phyloP scores from a whole-genome alignment of 345 rosid species.

The Corchorus capsularis region DNA sequence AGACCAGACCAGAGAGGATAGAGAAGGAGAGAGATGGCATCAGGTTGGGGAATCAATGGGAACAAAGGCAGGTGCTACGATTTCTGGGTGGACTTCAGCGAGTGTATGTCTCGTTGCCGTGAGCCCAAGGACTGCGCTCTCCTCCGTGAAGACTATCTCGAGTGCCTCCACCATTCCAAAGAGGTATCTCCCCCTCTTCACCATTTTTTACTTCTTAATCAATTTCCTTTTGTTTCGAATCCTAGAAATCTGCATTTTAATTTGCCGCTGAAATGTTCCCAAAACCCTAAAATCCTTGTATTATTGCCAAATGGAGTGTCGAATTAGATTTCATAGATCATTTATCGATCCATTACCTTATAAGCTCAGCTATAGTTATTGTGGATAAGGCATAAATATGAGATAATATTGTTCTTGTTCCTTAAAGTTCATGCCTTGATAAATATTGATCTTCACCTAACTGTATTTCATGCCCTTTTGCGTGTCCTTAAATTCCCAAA shows the following conservation, averaged over 20 bases:
- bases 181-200: conserved; percentile 50
- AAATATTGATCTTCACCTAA: not conserved
- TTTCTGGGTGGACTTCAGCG: conserved; percentile 91
- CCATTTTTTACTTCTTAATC: not conserved
- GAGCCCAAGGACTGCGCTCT: conserved; percentile 93
- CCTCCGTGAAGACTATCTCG: conserved; percentile 93
- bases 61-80: conserved; percentile 95
- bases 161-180: conserved; percentile 99
- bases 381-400: not conserved
- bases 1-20: not conserved
- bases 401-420: not conserved
- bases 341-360: not conserved
- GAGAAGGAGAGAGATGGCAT: conserved; percentile 58
- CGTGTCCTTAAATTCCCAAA: not conserved
- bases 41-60: conserved; percentile 97
- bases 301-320: not conserved
- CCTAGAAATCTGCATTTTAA: not conserved
- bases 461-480: not conserved
- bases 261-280: not conserved
- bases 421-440: conserved; percentile 6
- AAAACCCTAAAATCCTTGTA: conserved; percentile 11
- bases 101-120: conserved; percentile 91
- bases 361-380: not conserved
- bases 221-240: not conserved
- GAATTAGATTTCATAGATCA: not conserved